Evolutionary conservation across 208 protist genomes (phyloP).

Genomic region (Tritrichomonas musculus): DNA sequence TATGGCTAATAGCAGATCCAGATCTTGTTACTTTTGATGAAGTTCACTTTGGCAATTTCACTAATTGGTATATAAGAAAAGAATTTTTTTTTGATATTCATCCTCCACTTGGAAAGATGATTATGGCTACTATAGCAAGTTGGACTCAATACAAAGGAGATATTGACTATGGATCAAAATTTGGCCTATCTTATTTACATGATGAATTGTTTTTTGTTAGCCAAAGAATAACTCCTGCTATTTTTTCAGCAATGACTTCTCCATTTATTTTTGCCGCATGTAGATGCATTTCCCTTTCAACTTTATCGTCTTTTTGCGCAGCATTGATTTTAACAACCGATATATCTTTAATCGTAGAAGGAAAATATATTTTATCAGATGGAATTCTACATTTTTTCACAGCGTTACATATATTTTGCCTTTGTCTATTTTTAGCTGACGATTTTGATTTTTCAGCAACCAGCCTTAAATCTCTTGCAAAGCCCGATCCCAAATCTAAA

Average conservation of each 20-base stretch:
- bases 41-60: conserved; percentile 30
- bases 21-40: not conserved
- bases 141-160: conserved; percentile 11
- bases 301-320: not conserved
- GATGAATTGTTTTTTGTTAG: conserved; percentile 2
- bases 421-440: not conserved
- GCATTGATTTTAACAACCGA: not conserved
- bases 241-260: not conserved
- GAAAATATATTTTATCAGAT: not conserved
- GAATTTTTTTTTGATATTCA: not conserved
- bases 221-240: not conserved
- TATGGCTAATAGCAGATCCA: not conserved
- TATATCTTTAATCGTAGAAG: conserved; percentile 4
- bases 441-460: no score
- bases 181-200: not conserved
- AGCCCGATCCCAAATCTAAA: no score
- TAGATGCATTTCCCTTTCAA: not conserved
- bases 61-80: not conserved
- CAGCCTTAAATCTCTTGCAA: no score
- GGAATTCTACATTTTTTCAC: conserved; percentile 29
- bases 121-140: not conserved
- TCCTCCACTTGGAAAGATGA: conserved; percentile 2
- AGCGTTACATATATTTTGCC: not conserved
- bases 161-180: not conserved
- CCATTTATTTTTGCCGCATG: not conserved